Base-by-base conservation (phyloP, 257 asterid genomes). In the Sherardia arvensis region DNA sequence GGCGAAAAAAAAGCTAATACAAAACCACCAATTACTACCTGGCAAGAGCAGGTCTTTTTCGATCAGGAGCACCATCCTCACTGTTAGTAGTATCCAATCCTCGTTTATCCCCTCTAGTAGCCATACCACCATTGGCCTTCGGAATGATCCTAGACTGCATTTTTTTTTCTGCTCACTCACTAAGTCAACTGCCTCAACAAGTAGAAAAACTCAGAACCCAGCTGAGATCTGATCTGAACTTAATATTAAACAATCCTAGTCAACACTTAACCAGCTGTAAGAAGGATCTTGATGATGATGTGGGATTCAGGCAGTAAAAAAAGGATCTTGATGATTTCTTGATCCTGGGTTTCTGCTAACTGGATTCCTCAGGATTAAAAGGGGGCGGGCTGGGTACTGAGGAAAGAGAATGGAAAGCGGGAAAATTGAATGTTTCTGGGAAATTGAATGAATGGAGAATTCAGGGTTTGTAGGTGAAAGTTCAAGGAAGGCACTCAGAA, bases 1-100 rank as follows among this genome's bases (percentile, higher is more conserved):
- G 22, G 17, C 3, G n/a, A n/a, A 25, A 43, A 27, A 51, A 53
- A 11, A 20, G 27, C 15, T n/a, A 29, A 64, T 30, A 29, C 20
- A 20, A 47, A 26, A 18, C 47, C 47, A 38, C 51, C 20, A 43
- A 34, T 62, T 71, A 53, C 63, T 76, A 92, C 99, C 95, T 92
- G 23, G 97, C 97, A 71, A 92, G 97, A 81, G 99, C 99, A 6
- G 97, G 99, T 10, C 97, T 82, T 68, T 92, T 92, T 80, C 91
- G 69, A n/a, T 87, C 87, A 32, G 97, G 95, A 57, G 87, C 95
- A 75, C 74, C 86, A 64, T 92, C 99, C 71, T 81, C 76, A 74
- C 75, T 72, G 60, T 65, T 62, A 62, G 64, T 69, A 83, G 64
- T 69, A 83, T 92, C 97, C 87, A 88, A 82, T 29, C 69, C 62